phyloP scores from a whole-genome alignment of 2,329 filamentous ascomycete genomes.

The Penicillium freii region DNA sequence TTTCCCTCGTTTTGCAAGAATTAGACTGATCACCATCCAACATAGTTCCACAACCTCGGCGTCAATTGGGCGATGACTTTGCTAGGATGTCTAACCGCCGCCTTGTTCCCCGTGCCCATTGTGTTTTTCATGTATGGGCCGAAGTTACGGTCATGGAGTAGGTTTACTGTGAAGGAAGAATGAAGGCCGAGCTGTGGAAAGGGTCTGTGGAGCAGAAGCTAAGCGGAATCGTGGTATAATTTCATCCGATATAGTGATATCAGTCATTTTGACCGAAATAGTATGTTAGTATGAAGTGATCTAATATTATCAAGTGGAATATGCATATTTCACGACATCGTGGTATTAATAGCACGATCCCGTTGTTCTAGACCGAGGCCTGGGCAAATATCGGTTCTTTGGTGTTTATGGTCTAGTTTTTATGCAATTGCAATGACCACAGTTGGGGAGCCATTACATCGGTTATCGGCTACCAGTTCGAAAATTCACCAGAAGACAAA shows the following conservation, averaged over 20 bases:
- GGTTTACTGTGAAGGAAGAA: slow-evolving; percentile 26
- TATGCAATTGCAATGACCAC: neutral
- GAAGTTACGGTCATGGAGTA: slow-evolving; percentile 41
- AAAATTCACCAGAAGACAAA: neutral
- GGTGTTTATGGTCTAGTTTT: neutral
- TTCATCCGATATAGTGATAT: neutral
- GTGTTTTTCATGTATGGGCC: slow-evolving; percentile 46
- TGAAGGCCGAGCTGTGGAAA: too few relatives aligned
- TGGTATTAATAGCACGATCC: too few relatives aligned
- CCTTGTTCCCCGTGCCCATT: slow-evolving; percentile 43
- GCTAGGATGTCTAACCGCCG: slow-evolving; percentile 28
- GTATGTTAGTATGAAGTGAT: neutral
- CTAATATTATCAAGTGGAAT: neutral
- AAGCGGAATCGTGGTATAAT: neutral
- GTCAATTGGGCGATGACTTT: slow-evolving; percentile 32
- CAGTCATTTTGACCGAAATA: too few relatives aligned
- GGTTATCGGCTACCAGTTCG: neutral
- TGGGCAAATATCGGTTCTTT: neutral
- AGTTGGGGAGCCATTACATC: too few relatives aligned
- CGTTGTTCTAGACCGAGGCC: too few relatives aligned
- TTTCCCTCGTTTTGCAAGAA: neutral
- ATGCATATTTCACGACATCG: neutral
- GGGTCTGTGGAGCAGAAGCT: neutral
- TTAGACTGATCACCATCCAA: neutral
- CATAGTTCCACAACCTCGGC: slow-evolving; percentile 30